Evolutionary conservation across 1,139 yeast genomes (phyloP).

Genomic region (Yamadazyma songkhlaensis): DNA sequence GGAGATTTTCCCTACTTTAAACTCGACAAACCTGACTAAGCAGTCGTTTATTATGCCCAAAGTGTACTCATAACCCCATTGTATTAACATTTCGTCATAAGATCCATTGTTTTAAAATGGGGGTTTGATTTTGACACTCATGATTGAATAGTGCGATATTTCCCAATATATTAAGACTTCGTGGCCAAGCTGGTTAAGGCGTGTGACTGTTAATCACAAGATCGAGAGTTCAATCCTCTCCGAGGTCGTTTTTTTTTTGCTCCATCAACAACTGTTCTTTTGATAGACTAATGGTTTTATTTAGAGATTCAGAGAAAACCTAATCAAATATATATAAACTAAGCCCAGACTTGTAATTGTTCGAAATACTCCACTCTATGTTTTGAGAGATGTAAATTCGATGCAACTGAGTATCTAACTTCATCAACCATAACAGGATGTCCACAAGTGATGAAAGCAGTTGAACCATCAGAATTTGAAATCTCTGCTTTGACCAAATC

Average conservation of each 20-base stretch:
- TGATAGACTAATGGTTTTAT: too few relatives aligned
- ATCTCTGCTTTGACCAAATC: conserved; percentile 21
- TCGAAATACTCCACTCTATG: conserved; percentile 26
- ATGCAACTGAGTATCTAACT: conserved; percentile 22
- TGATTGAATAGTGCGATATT: too few relatives aligned
- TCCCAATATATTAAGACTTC: conserved; percentile 20
- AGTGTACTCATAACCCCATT: too few relatives aligned
- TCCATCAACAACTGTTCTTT: background rate
- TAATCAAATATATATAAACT: conserved; percentile 3
- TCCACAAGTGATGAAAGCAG: conserved; percentile 37
- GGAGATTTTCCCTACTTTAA: too few relatives aligned
- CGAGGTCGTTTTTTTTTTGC: conserved; percentile 22
- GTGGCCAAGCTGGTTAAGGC: conserved; percentile 44
- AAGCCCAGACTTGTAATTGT: conserved; percentile 29
- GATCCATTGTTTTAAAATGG: too few relatives aligned
- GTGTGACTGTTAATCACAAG: conserved; percentile 39
- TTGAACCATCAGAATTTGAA: conserved; percentile 22
- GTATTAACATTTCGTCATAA: too few relatives aligned
- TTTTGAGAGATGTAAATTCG: conserved; percentile 18
- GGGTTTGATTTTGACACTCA: too few relatives aligned
- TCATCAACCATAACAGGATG: conserved; percentile 37
- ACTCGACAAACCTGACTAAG: too few relatives aligned
- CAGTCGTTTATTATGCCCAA: too few relatives aligned
- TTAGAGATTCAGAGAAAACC: background rate
- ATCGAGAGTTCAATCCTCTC: conserved; percentile 38